These are phyloP conservation scores for Rhododendron vialii DNA, from an alignment of 148 eudicot species.

Conservation along the genomic window DNA sequence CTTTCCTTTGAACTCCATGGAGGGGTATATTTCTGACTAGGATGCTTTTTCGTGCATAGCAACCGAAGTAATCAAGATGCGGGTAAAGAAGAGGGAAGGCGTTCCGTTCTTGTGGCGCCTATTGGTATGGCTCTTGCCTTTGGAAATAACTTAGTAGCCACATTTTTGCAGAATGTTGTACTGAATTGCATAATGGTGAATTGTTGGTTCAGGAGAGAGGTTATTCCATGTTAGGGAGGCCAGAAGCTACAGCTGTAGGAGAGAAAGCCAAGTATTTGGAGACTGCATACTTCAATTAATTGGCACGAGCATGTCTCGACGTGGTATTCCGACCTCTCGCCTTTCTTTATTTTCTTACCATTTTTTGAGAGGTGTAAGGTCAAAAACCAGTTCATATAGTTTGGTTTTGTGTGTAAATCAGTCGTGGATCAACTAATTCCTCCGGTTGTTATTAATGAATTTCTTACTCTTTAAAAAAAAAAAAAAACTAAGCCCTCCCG, in stretches of 20 bases:
- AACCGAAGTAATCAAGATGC: slow-evolving; percentile 45
- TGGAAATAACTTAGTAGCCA: too few relatives aligned
- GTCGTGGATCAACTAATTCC: not conserved
- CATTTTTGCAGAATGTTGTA: not conserved
- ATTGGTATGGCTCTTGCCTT: slow-evolving; percentile 36
- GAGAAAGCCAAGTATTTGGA: slow-evolving; percentile 55
- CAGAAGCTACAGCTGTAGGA: slow-evolving; percentile 47
- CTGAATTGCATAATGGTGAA: not conserved
- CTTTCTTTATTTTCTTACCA: not conserved
- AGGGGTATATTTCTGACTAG: not conserved
- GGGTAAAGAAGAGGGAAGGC: slow-evolving; percentile 50
- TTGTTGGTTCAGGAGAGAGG: slow-evolving; percentile 57
- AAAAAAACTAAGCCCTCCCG: not conserved
- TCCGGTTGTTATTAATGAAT: not conserved
- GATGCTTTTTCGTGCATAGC: slow-evolving; percentile 28
- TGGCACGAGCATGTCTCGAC: not conserved
- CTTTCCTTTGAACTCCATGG: not conserved
- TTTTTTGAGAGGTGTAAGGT: not conserved
- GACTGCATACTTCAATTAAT: slow-evolving; percentile 38
- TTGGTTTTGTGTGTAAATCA: not conserved
- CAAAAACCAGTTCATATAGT: not conserved
- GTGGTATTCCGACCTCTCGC: not conserved
- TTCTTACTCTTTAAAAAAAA: not conserved
- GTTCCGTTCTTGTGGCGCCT: slow-evolving; percentile 80
- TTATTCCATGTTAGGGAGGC: slow-evolving; percentile 39